Evolutionary conservation across 2,329 filamentous ascomycete species (phyloP), one percentile per base, ranked within the genome.

Genomic region (Cladosporium sphaerospermum): DNA sequence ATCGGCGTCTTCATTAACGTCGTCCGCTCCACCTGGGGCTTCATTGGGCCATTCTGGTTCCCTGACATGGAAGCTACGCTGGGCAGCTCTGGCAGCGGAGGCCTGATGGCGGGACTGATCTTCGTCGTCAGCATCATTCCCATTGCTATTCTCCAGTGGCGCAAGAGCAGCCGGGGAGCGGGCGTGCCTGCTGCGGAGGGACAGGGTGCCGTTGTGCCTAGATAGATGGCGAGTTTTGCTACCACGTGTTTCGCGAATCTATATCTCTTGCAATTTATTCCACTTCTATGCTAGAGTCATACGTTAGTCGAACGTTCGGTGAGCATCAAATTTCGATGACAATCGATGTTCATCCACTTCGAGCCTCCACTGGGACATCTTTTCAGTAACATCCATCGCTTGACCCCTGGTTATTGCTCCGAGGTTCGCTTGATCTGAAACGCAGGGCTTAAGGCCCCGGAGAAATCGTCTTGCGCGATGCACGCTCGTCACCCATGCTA

Each of bases 1-100:
- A 73, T 83, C 14, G 81, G 80, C 2, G 79, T 81, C 0, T 83
- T 82, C 56, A 73, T 83, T 57, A 82, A 75, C 3, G 71, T 83
- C 51, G 73, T 81, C 2, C 71, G 80, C 7, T 76, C 79, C 54
- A 75, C 73, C 1, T 80, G 74, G 74, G 76, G 76, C 0, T 80
- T 79, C 59, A 73, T 78, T 50, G 70, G 69, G 0, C 71, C 70
- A 0, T 72, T 73, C 54, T 73, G 68, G 68, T 69, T 69, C 55
- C 70, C 71, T 4, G 62, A 66, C 28, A 72, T 73, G 71, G 66
- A 73, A 39, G 57, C 60, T 6, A 61, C 64, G 41, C 60, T 73
- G 0, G 70, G 69, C 3, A 61, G 67, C 31, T 59, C 63, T 6
- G 67, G 64, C 4, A 71, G 68, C 53, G 70, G 67, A 14, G 70